Evolutionary conservation across 2,329 filamentous ascomycete species (phyloP).

Genomic region (Xylariaceae sp.): DNA sequence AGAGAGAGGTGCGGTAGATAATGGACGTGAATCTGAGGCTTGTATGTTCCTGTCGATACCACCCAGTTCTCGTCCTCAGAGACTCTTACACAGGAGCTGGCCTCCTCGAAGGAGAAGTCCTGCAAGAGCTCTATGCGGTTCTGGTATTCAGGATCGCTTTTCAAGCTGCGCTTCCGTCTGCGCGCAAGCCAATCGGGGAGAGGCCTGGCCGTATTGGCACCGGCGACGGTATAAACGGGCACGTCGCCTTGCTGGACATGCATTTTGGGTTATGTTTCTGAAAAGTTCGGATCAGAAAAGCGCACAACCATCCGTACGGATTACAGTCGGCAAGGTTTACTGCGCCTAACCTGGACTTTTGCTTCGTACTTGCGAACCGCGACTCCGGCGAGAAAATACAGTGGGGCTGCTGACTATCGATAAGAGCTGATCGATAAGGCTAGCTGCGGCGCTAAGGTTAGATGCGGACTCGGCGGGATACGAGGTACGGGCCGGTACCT

Average conservation of each 20-base stretch:
- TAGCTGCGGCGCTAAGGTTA: background rate
- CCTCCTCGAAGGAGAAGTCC: constrained; percentile 96
- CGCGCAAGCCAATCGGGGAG: constrained; percentile 90
- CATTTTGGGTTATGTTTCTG: constrained; percentile 44
- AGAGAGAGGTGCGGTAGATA: constrained; percentile 87
- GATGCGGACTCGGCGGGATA: background rate
- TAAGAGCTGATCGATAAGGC: constrained; percentile 5
- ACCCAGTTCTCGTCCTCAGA: constrained; percentile 97
- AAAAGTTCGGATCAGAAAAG: constrained; percentile 3
- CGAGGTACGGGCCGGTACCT: background rate
- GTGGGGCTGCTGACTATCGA: constrained; percentile 11
- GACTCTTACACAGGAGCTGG: constrained; percentile 76
- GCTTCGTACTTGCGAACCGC: background rate
- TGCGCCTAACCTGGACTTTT: background rate
- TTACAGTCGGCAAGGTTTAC: background rate
- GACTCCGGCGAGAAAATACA: constrained; percentile 15
- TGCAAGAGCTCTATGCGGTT: constrained; percentile 92
- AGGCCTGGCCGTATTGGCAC: constrained; percentile 78
- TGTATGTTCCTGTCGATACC: constrained; percentile 78
- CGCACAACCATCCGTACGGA: background rate
- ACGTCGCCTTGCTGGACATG: constrained; percentile 79
- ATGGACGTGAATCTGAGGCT: constrained; percentile 91
- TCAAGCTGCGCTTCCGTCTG: constrained; percentile 82
- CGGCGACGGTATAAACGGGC: constrained; percentile 91
- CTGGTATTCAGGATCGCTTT: constrained; percentile 87